phyloP scores from a whole-genome alignment of 2,329 filamentous ascomycete species.

The Scedosporium boydii region DNA sequence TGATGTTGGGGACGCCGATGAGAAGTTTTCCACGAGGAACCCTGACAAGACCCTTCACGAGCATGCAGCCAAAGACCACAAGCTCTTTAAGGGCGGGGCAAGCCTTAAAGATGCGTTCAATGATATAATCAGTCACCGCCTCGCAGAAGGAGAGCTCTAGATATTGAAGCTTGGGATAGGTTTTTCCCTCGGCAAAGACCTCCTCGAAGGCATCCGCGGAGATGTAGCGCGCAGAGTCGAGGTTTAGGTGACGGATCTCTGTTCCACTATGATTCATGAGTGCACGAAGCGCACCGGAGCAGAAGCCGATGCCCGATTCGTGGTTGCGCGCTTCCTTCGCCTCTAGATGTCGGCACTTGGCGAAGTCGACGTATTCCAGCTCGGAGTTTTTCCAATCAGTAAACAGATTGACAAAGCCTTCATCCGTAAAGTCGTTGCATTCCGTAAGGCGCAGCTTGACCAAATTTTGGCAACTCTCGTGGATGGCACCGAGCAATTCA shows the following conservation, averaged over 20 bases:
- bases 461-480: constrained; percentile 57
- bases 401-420: constrained; percentile 65
- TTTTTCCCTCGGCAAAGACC: constrained; percentile 52
- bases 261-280: constrained; percentile 76
- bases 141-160: constrained; percentile 74
- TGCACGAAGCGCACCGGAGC: constrained; percentile 64
- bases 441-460: constrained; percentile 73
- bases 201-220: constrained; percentile 60
- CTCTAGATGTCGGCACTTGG: constrained; percentile 69
- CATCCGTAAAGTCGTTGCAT: constrained; percentile 67
- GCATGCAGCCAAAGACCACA: constrained; percentile 58
- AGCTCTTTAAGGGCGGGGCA: constrained; percentile 52
- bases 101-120: constrained; percentile 53
- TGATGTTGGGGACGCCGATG: constrained; percentile 48
- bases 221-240: constrained; percentile 82
- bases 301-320: constrained; percentile 60
- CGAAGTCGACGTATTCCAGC: constrained; percentile 62
- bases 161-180: constrained; percentile 59
- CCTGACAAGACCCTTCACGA: constrained; percentile 38
- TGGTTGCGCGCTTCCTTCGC: constrained; percentile 58
- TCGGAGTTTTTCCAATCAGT: constrained; percentile 64
- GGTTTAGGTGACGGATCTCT: constrained; percentile 56
- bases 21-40: constrained; percentile 47
- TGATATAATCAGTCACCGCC: constrained; percentile 53
- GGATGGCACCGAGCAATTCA: constrained; percentile 59